Evolutionary conservation across 2,329 filamentous ascomycete species (phyloP).

Genomic region (Ophiostoma quercus): DNA sequence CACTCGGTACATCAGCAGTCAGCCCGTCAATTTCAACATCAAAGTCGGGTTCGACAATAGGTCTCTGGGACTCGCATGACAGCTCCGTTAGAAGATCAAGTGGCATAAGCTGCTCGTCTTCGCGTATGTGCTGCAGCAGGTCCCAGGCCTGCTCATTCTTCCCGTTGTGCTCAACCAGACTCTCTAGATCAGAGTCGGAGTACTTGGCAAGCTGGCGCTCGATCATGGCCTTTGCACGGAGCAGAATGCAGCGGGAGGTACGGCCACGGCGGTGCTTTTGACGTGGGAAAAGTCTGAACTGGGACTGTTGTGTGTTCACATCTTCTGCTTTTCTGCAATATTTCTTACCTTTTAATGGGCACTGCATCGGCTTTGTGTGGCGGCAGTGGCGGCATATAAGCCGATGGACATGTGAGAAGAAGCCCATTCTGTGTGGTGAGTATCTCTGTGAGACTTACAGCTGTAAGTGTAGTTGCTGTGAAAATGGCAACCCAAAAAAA

Average conservation of each 20-base stretch:
- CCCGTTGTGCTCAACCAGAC: background rate
- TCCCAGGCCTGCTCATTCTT: background rate
- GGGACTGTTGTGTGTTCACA: background rate
- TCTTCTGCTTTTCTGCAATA: background rate
- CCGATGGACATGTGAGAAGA: constrained; percentile 5
- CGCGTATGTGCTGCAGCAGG: background rate
- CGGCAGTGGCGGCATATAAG: background rate
- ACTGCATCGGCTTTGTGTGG: background rate
- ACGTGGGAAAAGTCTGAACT: background rate
- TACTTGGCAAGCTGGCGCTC: constrained; percentile 2
- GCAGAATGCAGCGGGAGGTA: background rate
- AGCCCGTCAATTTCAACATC: background rate
- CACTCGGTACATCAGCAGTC: background rate
- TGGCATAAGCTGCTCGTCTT: background rate
- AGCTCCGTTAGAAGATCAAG: background rate
- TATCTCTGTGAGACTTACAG: background rate
- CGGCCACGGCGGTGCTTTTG: background rate
- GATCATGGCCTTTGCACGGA: background rate
- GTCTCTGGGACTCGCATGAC: background rate
- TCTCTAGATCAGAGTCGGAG: background rate
- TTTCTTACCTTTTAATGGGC: background rate
- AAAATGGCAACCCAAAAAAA: background rate
- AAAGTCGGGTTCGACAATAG: background rate
- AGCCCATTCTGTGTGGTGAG: background rate
- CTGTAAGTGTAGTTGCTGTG: background rate